These are phyloP conservation scores for Hypoxylon sp. DNA, from an alignment of 2,329 filamentous ascomycete genomes.

Conservation along the genomic window DNA sequence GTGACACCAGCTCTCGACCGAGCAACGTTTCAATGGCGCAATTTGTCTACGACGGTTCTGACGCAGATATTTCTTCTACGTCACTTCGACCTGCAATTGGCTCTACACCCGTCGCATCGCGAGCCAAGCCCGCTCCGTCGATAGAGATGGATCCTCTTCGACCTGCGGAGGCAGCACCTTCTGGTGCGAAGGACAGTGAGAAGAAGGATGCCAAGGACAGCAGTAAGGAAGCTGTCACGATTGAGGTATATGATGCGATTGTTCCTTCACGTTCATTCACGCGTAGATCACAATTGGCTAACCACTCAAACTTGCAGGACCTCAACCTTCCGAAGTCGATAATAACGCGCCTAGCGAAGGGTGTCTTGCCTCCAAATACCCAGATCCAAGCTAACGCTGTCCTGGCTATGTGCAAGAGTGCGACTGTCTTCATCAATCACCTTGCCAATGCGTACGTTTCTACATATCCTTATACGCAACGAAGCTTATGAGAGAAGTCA, in stretches of 20 bases:
- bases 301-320: slow-evolving; percentile 65
- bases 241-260: slow-evolving; percentile 64
- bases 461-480: not conserved
- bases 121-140: slow-evolving; percentile 46
- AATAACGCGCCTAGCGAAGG: slow-evolving; percentile 83
- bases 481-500: not conserved
- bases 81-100: slow-evolving; percentile 46
- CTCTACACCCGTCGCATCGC: slow-evolving; percentile 40
- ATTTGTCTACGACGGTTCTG: slow-evolving; percentile 62
- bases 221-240: slow-evolving; percentile 58
- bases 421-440: slow-evolving; percentile 87
- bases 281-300: slow-evolving; percentile 24
- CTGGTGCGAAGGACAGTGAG: slow-evolving; percentile 55
- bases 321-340: slow-evolving; percentile 85
- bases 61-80: slow-evolving; percentile 39
- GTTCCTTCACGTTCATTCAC: not conserved
- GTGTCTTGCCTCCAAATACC: slow-evolving; percentile 83
- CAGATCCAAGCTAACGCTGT: slow-evolving; percentile 88
- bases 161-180: slow-evolving; percentile 46
- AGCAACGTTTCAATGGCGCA: slow-evolving; percentile 64
- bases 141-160: slow-evolving; percentile 58
- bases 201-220: slow-evolving; percentile 57
- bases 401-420: slow-evolving; percentile 83
- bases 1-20: slow-evolving; percentile 60
- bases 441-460: slow-evolving; percentile 78